Base-by-base conservation (phyloP, 495 filamentous ascomycete species). In the Lophium mytilinum region DNA sequence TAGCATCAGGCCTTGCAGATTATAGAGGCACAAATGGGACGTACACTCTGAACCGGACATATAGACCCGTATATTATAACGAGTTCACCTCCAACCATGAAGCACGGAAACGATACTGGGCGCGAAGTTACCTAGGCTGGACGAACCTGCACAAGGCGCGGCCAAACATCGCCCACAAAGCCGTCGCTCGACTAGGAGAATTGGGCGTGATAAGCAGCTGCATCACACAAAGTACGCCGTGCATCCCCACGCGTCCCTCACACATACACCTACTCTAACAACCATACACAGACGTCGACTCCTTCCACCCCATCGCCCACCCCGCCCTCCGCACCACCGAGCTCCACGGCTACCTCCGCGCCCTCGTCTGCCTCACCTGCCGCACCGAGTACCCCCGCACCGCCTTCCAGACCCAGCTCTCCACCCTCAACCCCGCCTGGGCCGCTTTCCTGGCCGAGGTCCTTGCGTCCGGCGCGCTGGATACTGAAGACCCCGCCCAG, bases 61-160 rank as follows among this genome's bases (percentile, higher is more conserved):
- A 96, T 68, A 82, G 87, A 21, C 93, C 93, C 14, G 93, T 95
- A 61, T 98, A 95, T 72, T 94, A 83, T 71, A 81, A 88, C 71
- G 93, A 98, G 65, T 98, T 96, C 67, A 60, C 85, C 30, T 69
- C 78, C 40, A 85, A 74, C 58, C 92, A 98, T 73, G 90, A 92
- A 67, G 86, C 89, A 15, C 77, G 93, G 53, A 94, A 97, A 72
- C 75, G 93, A 56, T 98, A 98, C 73, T 98, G 92, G 92, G 92
- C 93, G 6, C 76, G 93, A 12, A 94, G 88, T 69, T 98, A 91
- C 68, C 75, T 98, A 18, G 93, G 93, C 10, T 98, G 91, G 91
- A 82, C 86, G 14, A 87, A 78, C 17, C 73, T 96, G 62, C 68
- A 85, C 61, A 84, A 82, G 45, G 88, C 89, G 15, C 79, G 76